These are phyloP conservation scores for Fusarium napiforme DNA, from an alignment of 2,329 filamentous ascomycete genomes.

Conservation along the genomic window DNA sequence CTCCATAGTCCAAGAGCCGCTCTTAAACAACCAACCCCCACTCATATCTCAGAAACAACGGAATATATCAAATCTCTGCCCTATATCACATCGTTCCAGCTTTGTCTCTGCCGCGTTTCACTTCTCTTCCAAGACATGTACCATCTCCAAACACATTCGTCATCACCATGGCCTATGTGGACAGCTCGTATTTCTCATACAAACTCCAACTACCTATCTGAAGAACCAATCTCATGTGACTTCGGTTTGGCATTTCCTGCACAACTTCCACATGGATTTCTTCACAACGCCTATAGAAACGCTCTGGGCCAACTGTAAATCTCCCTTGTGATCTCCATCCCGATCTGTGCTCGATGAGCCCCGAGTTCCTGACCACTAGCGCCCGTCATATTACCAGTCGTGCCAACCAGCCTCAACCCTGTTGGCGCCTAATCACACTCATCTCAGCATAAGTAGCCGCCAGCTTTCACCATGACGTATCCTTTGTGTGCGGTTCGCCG, in stretches of 20 bases:
- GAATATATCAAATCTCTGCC: background rate
- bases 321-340: conserved; percentile 1
- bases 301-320: background rate
- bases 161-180: background rate
- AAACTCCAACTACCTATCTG: background rate
- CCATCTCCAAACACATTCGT: conserved; percentile 15
- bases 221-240: background rate
- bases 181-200: background rate
- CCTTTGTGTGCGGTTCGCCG: background rate
- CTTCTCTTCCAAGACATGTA: conserved; percentile 26
- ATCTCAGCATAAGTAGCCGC: conserved; percentile 11
- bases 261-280: background rate
- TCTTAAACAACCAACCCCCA: background rate
- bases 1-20: background rate
- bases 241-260: background rate
- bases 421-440: conserved; percentile 12
- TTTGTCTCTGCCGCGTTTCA: conserved; percentile 33
- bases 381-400: conserved; percentile 6
- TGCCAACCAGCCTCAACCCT: conserved; percentile 17
- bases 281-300: background rate
- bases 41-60: conserved; percentile 6
- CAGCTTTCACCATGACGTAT: conserved; percentile 20
- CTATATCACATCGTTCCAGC: conserved; percentile 16
- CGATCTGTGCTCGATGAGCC: conserved; percentile 7
- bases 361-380: conserved; percentile 17